Evolutionary conservation across 345 rosid genomes (phyloP), one percentile per base, ranked within the genome.

Genomic region (Eucalyptus brandiana): DNA sequence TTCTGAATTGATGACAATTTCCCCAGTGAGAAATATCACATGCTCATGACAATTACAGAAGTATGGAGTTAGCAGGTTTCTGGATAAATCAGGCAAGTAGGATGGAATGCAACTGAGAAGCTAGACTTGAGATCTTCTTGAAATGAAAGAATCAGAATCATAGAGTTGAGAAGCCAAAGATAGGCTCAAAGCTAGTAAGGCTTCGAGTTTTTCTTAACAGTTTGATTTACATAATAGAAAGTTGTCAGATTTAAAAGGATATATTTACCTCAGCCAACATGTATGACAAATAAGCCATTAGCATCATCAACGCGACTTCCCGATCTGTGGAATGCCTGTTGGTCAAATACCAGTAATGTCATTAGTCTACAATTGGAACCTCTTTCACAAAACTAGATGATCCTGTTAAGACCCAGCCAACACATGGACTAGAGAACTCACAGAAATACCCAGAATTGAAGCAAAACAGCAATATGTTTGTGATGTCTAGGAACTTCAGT

Each of bases 241-340:
- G 47, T 76, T 76, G 8, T 21, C 47, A 42, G 18, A 32, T 24
- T 86, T 19, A 53, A 21, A 86, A 86, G 65, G 56, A 50, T 10
- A 50, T 51, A 86, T 37, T 87, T 92, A 96, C 97, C 97, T 96
- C 96, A 45, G 97, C 97, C 86, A 96, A 58, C 93, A 95, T 93
- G 91, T 93, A 96, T 40, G 96, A 93, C 62, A 93, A 89, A 91
- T 96, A 96, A 87, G 97, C 95, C 97, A 95, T 95, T 56, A 96
- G 93, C 91, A 96, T 93, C 96, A 92, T 92, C 42, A 93, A 91
- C 10, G 97, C 96, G 69, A 95, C 94, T 91, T 96, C 96, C 60
- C 96, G 96, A 87, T 95, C 95, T 6, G 95, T 95, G 37, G 97
- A 96, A 90, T 96, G 96, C 93, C 97, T 95, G 93, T 69, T 58